These are phyloP conservation scores for Chrysosporium queenslandicum DNA, from an alignment of 2,329 filamentous ascomycete species.

Conservation along the genomic window DNA sequence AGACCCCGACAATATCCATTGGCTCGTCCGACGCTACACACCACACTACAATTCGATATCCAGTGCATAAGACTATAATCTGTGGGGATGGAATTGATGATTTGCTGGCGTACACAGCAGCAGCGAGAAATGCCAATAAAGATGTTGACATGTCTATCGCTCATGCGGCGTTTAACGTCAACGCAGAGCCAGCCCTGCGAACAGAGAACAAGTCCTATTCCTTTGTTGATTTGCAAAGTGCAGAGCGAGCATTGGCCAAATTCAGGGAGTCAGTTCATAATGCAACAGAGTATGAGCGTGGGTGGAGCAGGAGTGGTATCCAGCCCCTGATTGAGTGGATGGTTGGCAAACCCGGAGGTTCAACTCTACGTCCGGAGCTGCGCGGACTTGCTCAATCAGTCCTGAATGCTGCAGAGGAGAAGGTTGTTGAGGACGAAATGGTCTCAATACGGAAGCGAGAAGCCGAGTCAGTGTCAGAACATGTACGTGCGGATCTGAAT, in stretches of 20 bases:
- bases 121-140: conserved; percentile 25
- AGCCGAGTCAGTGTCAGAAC: conserved; percentile 31
- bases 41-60: conserved; percentile 60
- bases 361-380: conserved; percentile 55
- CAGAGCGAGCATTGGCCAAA: conserved; percentile 51
- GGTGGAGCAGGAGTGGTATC: conserved; percentile 64
- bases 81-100: conserved; percentile 64
- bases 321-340: conserved; percentile 59
- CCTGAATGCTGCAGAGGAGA: conserved; percentile 38
- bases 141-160: conserved; percentile 25
- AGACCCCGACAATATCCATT: conserved; percentile 68
- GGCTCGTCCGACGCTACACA: conserved; percentile 54
- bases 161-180: conserved; percentile 32
- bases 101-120: conserved; percentile 36
- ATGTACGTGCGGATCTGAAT: conserved; percentile 44
- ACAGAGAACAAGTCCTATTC: conserved; percentile 28
- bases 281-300: conserved; percentile 59
- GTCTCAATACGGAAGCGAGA: conserved; percentile 25
- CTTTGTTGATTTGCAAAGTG: conserved; percentile 55
- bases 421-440: conserved; percentile 24
- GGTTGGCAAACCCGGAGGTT: conserved; percentile 33
- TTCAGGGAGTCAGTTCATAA: conserved; percentile 62
- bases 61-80: conserved; percentile 72
- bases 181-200: conserved; percentile 41
- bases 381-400: conserved; percentile 58